Conservation (phyloP, 1,284 basidiomycete species). For the Gomphus sp. region DNA sequence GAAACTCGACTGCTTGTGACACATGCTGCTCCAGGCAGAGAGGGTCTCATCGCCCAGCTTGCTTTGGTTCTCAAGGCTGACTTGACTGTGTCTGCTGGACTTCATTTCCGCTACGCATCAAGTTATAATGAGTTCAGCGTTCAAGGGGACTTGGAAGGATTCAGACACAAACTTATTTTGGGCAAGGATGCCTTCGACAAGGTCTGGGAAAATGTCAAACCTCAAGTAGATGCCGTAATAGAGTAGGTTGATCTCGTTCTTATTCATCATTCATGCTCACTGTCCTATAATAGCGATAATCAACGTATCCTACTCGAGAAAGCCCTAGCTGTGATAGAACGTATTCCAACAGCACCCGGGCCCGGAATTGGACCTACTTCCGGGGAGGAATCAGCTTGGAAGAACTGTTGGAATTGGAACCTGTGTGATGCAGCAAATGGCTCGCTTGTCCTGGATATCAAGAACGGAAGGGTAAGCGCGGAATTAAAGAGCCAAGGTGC, state of each 20-base stretch:
- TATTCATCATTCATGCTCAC: constrained; percentile 1
- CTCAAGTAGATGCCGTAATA: constrained; percentile 86
- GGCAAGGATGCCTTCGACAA: constrained; percentile 83
- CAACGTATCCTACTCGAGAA: constrained; percentile 88
- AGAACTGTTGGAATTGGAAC: constrained; percentile 99
- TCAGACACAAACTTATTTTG: constrained; percentile 70
- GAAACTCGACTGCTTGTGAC: constrained; percentile 93
- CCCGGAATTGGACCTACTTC: constrained; percentile 45
- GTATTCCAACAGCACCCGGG: constrained; percentile 50
- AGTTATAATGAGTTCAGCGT: constrained; percentile 98
- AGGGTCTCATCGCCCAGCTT: constrained; percentile 88
- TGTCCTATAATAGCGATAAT: constrained; percentile 41
- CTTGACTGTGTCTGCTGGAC: constrained; percentile 86
- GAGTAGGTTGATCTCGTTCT: constrained; percentile 36
- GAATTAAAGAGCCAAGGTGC: constrained; percentile 88
- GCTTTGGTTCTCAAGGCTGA: constrained; percentile 90
- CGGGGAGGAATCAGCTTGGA: constrained; percentile 85
- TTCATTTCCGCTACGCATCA: constrained; percentile 95
- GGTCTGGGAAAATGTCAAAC: constrained; percentile 91
- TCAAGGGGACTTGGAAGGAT: constrained; percentile 83
- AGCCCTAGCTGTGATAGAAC: constrained; percentile 77
- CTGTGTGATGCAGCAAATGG: constrained; percentile 93
- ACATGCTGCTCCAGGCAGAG: constrained; percentile 87
- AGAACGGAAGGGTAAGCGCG: constrained; percentile 85
- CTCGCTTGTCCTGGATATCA: constrained; percentile 78